Percentiles rank a stretch among this genome's conserved stretches.
Evolutionary conservation across 73 alveolate genomes (phyloP).

Genomic region (Urostyla sp.): DNA sequence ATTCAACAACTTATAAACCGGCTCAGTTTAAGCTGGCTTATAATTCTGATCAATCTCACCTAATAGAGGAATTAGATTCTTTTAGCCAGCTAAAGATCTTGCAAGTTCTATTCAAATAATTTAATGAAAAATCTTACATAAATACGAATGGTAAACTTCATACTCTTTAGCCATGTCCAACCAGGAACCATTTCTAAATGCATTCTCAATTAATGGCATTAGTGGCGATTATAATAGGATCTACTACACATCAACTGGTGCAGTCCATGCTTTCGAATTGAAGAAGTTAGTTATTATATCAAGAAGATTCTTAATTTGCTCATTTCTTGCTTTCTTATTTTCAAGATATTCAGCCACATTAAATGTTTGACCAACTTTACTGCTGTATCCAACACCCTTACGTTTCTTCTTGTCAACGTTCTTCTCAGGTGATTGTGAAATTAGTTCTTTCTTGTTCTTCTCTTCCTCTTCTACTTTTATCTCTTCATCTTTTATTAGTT

Average conservation of each 20-base stretch:
- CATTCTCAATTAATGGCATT: conserved; percentile 80
- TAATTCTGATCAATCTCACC: conserved; percentile 63
- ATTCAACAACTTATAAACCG: conserved; percentile 66
- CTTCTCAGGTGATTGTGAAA: not conserved
- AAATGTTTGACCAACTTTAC: conserved; percentile 77
- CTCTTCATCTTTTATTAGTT: conserved; percentile 48
- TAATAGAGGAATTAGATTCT: conserved; percentile 44
- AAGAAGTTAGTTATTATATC: conserved; percentile 72
- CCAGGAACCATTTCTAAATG: conserved; percentile 82
- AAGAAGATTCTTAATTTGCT: conserved; percentile 60
- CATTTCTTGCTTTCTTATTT: conserved; percentile 69
- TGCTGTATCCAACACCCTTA: conserved; percentile 85
- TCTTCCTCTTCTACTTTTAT: conserved; percentile 40
- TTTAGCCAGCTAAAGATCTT: conserved; percentile 65
- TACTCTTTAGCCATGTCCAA: conserved; percentile 82
- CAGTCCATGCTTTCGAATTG: conserved; percentile 73
- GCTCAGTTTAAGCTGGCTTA: conserved; percentile 73
- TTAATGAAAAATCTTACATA: conserved; percentile 32
- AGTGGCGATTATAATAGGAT: conserved; percentile 69
- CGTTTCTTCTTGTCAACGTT: conserved; percentile 46
- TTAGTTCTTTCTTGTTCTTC: conserved; percentile 3
- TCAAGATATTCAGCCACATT: conserved; percentile 75
- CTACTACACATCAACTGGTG: conserved; percentile 50
- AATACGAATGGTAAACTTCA: conserved; percentile 68
- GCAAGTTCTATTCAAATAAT: conserved; percentile 40